Conservation (phyloP, 768 basidiomycete species). For the Phaeotremella fagi region DNA sequence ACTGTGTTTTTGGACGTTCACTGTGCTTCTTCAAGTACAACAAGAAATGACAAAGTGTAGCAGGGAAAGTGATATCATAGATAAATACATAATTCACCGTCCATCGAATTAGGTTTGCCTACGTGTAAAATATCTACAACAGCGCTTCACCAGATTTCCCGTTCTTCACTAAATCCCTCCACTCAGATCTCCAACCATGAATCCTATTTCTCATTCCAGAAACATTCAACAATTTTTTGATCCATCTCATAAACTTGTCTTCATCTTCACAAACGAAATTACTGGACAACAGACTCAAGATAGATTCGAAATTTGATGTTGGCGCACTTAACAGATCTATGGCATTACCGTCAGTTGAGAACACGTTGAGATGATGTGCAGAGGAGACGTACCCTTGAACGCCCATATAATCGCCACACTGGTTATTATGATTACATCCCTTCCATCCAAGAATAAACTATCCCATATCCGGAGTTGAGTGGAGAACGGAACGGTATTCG, state of each 20-base stretch:
- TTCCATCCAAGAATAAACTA: constrained; percentile 81
- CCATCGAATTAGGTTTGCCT: too few relatives aligned
- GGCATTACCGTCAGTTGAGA: neutral
- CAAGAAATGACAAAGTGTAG: too few relatives aligned
- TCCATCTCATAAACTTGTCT: constrained; percentile 74
- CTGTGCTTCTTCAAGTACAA: too few relatives aligned
- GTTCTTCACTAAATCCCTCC: constrained; percentile 55
- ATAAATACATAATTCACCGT: neutral
- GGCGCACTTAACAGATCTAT: constrained; percentile 76
- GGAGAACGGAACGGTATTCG: constrained; percentile 92
- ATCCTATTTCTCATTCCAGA: constrained; percentile 69
- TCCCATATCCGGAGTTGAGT: constrained; percentile 94
- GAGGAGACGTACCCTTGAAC: constrained; percentile 60
- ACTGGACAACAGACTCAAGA: constrained; percentile 82
- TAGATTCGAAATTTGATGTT: constrained; percentile 80
- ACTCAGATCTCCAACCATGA: constrained; percentile 70
- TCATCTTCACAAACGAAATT: constrained; percentile 94
- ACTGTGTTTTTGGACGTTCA: too few relatives aligned
- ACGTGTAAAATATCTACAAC: too few relatives aligned
- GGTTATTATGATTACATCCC: constrained; percentile 78
- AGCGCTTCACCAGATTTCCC: constrained; percentile 47
- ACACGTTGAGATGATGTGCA: neutral
- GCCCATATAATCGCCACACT: constrained; percentile 87
- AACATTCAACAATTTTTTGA: constrained; percentile 58
- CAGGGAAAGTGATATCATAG: too few relatives aligned